Evolutionary conservation across 2,329 filamentous ascomycete species (phyloP).

Genomic region (Fusarium robinianum): DNA sequence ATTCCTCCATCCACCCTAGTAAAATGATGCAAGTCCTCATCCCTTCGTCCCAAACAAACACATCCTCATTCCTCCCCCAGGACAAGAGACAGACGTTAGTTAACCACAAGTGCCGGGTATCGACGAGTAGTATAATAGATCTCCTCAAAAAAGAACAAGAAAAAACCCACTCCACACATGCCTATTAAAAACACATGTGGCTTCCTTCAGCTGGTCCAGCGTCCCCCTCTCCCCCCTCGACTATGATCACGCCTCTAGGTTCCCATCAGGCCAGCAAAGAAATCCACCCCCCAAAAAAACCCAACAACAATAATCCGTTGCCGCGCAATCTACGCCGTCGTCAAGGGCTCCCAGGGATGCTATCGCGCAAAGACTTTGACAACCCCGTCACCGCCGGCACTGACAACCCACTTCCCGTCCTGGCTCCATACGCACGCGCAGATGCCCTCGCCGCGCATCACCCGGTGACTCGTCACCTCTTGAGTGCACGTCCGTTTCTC

Average conservation of each 20-base stretch:
- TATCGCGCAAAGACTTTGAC: conserved; percentile 84
- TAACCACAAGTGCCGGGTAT: conserved; percentile 41
- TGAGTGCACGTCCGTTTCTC: conserved; percentile 96
- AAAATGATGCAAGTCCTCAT: too few species aligned
- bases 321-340: too few species aligned
- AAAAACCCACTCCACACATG: conserved; percentile 15
- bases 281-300: too few species aligned
- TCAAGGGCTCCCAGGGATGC: too few species aligned
- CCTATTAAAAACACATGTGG: conserved; percentile 24
- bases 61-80: too few species aligned
- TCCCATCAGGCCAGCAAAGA: too few species aligned
- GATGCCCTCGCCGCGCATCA: conserved; percentile 95
- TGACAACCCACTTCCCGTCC: conserved; percentile 92
- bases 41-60: too few species aligned
- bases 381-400: conserved; percentile 90
- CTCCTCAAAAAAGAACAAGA: conserved; percentile 14
- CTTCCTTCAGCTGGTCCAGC: conserved; percentile 16
- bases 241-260: too few species aligned
- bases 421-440: conserved; percentile 95
- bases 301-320: too few species aligned
- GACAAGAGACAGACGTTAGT: conserved; percentile 13
- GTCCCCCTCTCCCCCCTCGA: too few species aligned
- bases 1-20: not conserved
- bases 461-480: conserved; percentile 88
- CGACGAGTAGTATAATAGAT: conserved; percentile 39